Percentiles rank a stretch among this genome's conserved stretches.
These are phyloP conservation scores for Sedum album DNA, from an alignment of 164 flowering plant genomes.

Conservation along the genomic window DNA sequence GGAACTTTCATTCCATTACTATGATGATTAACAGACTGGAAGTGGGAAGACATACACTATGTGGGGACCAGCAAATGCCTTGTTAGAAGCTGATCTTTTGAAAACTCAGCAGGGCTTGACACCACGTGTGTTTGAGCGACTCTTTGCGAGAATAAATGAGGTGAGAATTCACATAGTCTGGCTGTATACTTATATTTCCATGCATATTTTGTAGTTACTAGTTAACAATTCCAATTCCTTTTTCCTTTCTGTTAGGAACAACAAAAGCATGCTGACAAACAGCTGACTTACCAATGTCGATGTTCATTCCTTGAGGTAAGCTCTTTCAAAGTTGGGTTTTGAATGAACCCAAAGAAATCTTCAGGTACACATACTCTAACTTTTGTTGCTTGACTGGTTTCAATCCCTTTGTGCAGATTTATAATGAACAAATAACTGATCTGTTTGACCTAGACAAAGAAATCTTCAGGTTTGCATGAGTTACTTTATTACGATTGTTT, in stretches of 20 bases:
- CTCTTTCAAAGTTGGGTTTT: neutral
- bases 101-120: conserved; percentile 73
- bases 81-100: conserved; percentile 44
- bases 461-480: neutral
- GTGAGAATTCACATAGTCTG: conserved; percentile 18
- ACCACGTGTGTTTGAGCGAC: conserved; percentile 76
- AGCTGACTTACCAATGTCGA: conserved; percentile 77
- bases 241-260: conserved; percentile 48
- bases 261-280: conserved; percentile 69
- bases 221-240: neutral
- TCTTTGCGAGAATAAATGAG: conserved; percentile 80
- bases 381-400: neutral
- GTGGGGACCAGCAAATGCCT: conserved; percentile 89
- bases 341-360: neutral
- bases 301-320: conserved; percentile 95
- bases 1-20: no score
- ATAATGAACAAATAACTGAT: conserved; percentile 98
- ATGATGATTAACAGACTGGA: conserved; percentile 51
- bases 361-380: neutral
- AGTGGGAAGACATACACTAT: conserved; percentile 97
- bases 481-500: no score
- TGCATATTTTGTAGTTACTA: no score
- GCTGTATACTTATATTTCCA: neutral
- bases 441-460: conserved; percentile 39
- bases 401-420: conserved; percentile 44